phyloP scores from a whole-genome alignment of 768 basidiomycete genomes.

The Rhodocollybia butyracea region DNA sequence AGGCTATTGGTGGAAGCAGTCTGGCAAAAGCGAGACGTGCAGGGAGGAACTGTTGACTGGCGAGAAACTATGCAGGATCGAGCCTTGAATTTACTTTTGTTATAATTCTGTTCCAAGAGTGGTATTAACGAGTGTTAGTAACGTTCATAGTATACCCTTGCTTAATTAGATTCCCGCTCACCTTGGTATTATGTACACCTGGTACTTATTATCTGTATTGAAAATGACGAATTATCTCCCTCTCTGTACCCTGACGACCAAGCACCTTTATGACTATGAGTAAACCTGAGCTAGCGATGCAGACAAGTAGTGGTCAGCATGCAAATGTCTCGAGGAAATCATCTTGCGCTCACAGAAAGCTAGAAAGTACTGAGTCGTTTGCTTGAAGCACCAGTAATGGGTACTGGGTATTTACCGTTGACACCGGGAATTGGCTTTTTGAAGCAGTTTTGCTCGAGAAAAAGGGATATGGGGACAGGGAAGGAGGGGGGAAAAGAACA shows the following conservation, averaged over 20 bases:
- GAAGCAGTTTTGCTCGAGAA: not conserved
- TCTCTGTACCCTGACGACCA: too few species aligned
- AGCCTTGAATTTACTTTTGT: conserved; percentile 45
- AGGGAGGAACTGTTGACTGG: conserved; percentile 54
- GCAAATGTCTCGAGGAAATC: too few species aligned
- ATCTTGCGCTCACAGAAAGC: too few species aligned
- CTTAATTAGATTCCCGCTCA: not conserved
- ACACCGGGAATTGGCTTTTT: not conserved
- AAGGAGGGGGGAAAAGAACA: not conserved
- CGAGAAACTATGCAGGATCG: conserved; percentile 55
- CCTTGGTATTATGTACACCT: too few species aligned
- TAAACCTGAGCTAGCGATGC: too few species aligned
- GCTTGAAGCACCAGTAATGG: not conserved
- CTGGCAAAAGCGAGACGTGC: conserved; percentile 64
- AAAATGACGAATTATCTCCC: too few species aligned
- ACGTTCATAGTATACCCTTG: not conserved
- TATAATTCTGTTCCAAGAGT: conserved; percentile 27
- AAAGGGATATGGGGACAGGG: not conserved
- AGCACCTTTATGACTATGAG: too few species aligned
- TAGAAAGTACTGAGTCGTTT: too few species aligned
- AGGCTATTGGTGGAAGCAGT: conserved; percentile 63
- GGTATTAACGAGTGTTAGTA: not conserved
- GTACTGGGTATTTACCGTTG: not conserved
- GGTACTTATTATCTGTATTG: too few species aligned
- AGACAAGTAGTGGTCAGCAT: too few species aligned